Percentiles rank a stretch among this genome's conserved stretches.
phyloP scores from a whole-genome alignment of 768 basidiomycete species.

The Lentinus brumalis region DNA sequence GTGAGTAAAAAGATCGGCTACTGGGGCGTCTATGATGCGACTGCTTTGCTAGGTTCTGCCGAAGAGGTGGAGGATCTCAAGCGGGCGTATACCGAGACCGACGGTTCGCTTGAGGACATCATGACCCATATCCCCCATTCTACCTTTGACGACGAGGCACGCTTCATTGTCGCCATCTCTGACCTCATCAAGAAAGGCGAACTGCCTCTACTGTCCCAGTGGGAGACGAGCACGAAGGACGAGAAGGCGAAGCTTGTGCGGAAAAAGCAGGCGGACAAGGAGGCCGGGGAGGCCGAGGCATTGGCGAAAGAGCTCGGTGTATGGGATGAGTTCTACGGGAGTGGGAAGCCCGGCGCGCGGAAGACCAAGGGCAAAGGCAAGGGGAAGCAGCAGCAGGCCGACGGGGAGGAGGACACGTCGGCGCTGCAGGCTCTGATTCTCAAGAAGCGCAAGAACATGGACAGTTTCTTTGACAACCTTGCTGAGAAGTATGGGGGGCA shows the following conservation, averaged over 20 bases:
- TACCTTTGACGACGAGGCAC: slow-evolving; percentile 79
- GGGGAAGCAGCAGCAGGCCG: slow-evolving; percentile 32
- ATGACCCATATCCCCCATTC: slow-evolving; percentile 88
- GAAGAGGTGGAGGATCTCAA: slow-evolving; percentile 86
- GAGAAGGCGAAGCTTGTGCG: slow-evolving; percentile 76
- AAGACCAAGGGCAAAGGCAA: slow-evolving; percentile 58
- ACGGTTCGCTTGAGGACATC: slow-evolving; percentile 79
- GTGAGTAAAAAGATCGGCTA: slow-evolving; percentile 39
- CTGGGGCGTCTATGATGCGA: background rate
- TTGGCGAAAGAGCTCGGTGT: slow-evolving; percentile 87
- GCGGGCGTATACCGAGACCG: slow-evolving; percentile 66
- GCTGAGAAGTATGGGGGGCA: slow-evolving; percentile 72
- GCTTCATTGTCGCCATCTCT: slow-evolving; percentile 74
- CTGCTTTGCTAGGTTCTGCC: slow-evolving; percentile 59
- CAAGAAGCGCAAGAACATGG: slow-evolving; percentile 70
- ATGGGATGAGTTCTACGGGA: slow-evolving; percentile 92
- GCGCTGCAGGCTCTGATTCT: slow-evolving; percentile 80
- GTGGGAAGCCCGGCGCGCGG: slow-evolving; percentile 64
- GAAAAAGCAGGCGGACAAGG: slow-evolving; percentile 72
- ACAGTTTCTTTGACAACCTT: slow-evolving; percentile 73
- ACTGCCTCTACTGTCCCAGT: slow-evolving; percentile 56
- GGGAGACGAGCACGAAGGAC: slow-evolving; percentile 76
- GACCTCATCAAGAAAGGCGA: slow-evolving; percentile 62
- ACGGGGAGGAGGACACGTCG: slow-evolving; percentile 59
- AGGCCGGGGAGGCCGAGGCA: slow-evolving; percentile 82